phyloP scores from a whole-genome alignment of 768 basidiomycete species.

The Russula sp. region DNA sequence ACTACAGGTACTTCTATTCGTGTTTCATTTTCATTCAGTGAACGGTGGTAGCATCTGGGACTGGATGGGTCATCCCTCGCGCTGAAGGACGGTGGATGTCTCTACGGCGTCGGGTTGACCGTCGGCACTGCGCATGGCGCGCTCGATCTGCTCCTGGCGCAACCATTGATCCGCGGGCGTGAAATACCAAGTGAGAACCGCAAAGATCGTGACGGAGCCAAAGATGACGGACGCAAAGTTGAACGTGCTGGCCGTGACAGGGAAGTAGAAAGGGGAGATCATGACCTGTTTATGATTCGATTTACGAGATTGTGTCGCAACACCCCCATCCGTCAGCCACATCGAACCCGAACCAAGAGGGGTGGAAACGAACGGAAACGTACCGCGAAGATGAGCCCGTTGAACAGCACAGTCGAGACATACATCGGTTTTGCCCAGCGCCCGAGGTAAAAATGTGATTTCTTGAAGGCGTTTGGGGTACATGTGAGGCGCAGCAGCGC shows the following conservation, averaged over 20 bases:
- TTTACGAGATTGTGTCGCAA: no score
- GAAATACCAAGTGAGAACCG: slow-evolving; percentile 68
- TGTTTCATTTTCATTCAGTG: neutral
- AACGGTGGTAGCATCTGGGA: neutral
- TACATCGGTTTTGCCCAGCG: slow-evolving; percentile 62
- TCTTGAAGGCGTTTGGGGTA: slow-evolving; percentile 69
- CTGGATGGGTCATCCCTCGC: neutral
- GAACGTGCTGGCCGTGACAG: slow-evolving; percentile 66
- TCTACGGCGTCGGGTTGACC: slow-evolving; percentile 2
- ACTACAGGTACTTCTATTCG: neutral
- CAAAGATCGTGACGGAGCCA: slow-evolving; percentile 70
- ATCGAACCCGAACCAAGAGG: neutral
- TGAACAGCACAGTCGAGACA: slow-evolving; percentile 59
- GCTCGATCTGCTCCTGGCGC: slow-evolving; percentile 50
- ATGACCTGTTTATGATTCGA: slow-evolving; percentile 46
- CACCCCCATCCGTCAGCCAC: no score
- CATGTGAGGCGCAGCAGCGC: slow-evolving; percentile 65
- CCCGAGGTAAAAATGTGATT: slow-evolving; percentile 68
- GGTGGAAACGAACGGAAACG: slow-evolving; percentile 26
- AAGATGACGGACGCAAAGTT: slow-evolving; percentile 84
- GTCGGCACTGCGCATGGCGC: slow-evolving; percentile 33
- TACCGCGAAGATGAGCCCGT: slow-evolving; percentile 66
- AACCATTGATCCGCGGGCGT: slow-evolving; percentile 79
- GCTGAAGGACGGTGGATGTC: neutral
- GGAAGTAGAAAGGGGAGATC: slow-evolving; percentile 85